Base-by-base conservation (phyloP, 139 green algal species). In the Ettlia oleoabundans region DNA sequence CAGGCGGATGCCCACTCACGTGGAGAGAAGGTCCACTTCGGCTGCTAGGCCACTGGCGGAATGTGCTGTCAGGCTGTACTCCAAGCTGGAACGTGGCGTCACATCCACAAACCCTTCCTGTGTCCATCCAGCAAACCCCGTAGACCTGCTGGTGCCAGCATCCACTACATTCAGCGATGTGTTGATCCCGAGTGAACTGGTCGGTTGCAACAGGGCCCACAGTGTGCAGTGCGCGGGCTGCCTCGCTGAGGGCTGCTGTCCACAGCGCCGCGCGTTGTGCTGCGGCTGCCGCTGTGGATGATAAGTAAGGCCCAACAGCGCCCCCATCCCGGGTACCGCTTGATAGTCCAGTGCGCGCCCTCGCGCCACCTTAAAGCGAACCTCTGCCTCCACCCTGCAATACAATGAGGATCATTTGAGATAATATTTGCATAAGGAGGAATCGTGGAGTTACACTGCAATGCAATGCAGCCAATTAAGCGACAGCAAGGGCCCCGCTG, bases 51-150 rank as follows among this genome's bases (percentile, higher is more conserved):
- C 42, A 35, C 69, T 55, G 64, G 26, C 80, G 0, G 67, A 61
- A 37, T 66, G 51, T 15, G 24, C 32, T 0, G 64, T 24, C 33
- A 79, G 35, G 37, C 37, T 72, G 52, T 82, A 85, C 26, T 85
- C 80, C 13, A 85, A 3, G 52, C 80, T 71, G 1, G 43, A 42
- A 21, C 74, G 33, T 18, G 42, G 64, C 3, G 51, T 68, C 2
- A 82, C 9, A 64, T 85, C 80, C 43, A 80, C 1, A 41, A 81
- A 85, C 30, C 80, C 80, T 8, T 74, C 35, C 73, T 80, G 73
- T 37, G 40, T 28, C 73, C 73, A 80, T 51, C 73, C 53, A 28
- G 30, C 35, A 68, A 80, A 80, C 7, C 71, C 75, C 13, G 43
- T 69, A 26, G 28, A 26, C 26, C 51, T 51, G 28, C 58, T 55